Evolutionary conservation across 2,329 filamentous ascomycete species (phyloP).

Genomic region (Helotiales sp.): DNA sequence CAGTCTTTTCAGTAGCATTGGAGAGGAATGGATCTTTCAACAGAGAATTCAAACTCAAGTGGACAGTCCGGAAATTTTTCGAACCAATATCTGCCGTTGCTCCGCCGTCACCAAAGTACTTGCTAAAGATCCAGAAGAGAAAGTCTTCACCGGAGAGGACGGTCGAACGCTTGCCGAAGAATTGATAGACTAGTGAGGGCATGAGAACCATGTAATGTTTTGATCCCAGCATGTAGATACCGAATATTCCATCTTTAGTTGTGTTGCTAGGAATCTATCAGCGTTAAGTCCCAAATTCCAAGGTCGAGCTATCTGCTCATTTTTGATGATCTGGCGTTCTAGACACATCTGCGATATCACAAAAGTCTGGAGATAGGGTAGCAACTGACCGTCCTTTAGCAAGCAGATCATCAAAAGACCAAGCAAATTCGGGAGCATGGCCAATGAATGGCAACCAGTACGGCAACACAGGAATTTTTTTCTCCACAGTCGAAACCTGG

Average conservation of each 20-base stretch:
- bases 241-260: conserved; percentile 20
- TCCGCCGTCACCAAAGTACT: conserved; percentile 23
- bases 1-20: conserved; percentile 46
- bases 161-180: conserved; percentile 18
- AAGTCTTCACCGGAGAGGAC: conserved; percentile 16
- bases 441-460: conserved; percentile 65
- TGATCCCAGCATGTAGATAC: conserved; percentile 11
- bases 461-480: conserved; percentile 47
- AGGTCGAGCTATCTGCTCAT: not conserved
- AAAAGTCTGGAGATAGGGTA: not conserved
- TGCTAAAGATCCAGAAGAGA: conserved; percentile 14
- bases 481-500: not conserved
- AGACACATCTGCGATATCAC: not conserved
- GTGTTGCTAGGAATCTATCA: not conserved
- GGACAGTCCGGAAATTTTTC: conserved; percentile 40
- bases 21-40: conserved; percentile 51
- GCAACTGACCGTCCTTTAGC: conserved; percentile 6
- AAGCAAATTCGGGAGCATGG: conserved; percentile 51
- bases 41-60: conserved; percentile 46
- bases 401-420: conserved; percentile 18
- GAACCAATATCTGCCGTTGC: conserved; percentile 46
- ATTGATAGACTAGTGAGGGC: conserved; percentile 14
- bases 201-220: conserved; percentile 20
- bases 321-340: not conserved
- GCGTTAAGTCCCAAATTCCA: too few species aligned